Base-by-base conservation (phyloP, 2,329 filamentous ascomycete species). In the Botrytis cinerea region DNA sequence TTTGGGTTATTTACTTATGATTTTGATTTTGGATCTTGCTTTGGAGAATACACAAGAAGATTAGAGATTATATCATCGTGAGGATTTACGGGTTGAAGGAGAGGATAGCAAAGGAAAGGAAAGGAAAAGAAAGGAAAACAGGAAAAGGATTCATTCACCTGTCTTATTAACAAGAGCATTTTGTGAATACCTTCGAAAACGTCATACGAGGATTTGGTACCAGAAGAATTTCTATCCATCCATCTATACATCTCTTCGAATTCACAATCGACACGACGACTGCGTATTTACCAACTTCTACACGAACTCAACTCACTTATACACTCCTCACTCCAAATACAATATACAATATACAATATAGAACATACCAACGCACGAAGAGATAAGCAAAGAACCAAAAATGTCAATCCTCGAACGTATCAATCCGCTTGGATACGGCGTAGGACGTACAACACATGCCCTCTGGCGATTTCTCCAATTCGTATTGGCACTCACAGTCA, bases 401-500 rank as follows among this genome's bases (percentile, higher is more conserved):
- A 67, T 67, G 64, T 51, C 64, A 12, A 40, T 67, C 32, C 64
- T 67, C 32, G 64, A 67, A 40, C 64, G 64, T 25, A 59, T 72
- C 14, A 43, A 72, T 57, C 45, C 63, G 22, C 38, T 67, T 12
- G 70, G 43, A n/a, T 57, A 43, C 16, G 71, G 71, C 10, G 20
- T 73, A 5, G 64, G 71, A 16, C 43, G 54, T 4, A 69, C 59
- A 6, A 57, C 73, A 20, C 91, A 92, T 80, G 83, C 86, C 38
- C 76, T 87, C 76, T 83, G 94, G n/a, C 92, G 95, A 80, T 86
- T 95, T 81, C 83, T 91, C 75, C 93, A 95, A 80, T 91, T 97
- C 79, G 87, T 92, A 73, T 86, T 97, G 76, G 93, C 90, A 22
- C 83, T 97, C 73, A 88, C 92, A 1, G 92, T 96, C 72, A 90